Evolutionary conservation across 257 asterid genomes (phyloP).

Genomic region (Scutellaria barbata): DNA sequence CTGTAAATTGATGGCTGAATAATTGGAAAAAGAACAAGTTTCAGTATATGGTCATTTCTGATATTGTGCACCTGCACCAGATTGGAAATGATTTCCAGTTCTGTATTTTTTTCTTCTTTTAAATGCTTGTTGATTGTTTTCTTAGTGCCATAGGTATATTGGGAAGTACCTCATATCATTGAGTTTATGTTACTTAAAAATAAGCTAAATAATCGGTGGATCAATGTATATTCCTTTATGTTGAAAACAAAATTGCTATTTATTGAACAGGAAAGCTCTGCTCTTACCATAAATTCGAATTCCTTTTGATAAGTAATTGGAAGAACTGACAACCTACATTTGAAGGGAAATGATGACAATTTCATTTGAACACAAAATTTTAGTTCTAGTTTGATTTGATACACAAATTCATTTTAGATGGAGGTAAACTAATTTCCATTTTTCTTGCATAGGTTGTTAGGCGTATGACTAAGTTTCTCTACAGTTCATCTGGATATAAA

Average conservation of each 20-base stretch:
- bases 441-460: background rate
- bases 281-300: background rate
- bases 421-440: background rate
- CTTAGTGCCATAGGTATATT: background rate
- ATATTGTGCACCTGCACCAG: background rate
- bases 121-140: background rate
- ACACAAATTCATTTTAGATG: background rate
- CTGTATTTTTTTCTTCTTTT: background rate
- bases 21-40: slow-evolving; percentile 12
- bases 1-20: slow-evolving; percentile 21
- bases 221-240: background rate
- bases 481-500: too few relatives aligned
- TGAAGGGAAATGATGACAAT: background rate
- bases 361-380: background rate
- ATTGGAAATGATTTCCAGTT: slow-evolving; percentile 1
- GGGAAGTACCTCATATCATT: background rate
- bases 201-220: background rate
- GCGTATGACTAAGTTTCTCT: background rate
- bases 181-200: slow-evolving; percentile 11
- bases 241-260: background rate
- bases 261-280: slow-evolving; percentile 11
- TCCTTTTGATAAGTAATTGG: background rate
- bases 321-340: background rate
- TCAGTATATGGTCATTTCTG: background rate
- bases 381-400: background rate